A percentile compares a stretch with the other conserved stretches of the same genome.
phyloP scores from a whole-genome alignment of 2,329 filamentous ascomycete genomes.

The Ceratocystis diversiconidia region DNA sequence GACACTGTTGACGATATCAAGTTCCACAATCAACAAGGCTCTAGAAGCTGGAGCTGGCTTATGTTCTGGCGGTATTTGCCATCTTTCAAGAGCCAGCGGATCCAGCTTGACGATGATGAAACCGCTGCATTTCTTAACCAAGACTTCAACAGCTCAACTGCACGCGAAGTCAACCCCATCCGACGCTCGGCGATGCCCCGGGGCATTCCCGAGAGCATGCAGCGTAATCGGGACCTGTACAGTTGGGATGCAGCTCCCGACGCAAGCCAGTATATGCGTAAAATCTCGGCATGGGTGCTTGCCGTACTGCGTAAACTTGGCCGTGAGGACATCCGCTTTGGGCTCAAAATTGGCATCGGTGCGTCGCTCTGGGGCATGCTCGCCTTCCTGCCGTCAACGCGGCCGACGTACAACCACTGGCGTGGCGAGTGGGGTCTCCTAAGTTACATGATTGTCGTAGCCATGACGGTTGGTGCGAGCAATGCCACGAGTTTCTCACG shows the following conservation, averaged over 20 bases:
- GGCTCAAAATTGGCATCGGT: slow-evolving; percentile 83
- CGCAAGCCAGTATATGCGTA: slow-evolving; percentile 31
- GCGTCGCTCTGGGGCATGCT: slow-evolving; percentile 80
- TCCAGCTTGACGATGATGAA: slow-evolving; percentile 16
- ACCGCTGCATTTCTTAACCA: slow-evolving; percentile 12
- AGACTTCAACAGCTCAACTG: background rate
- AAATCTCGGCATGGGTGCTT: slow-evolving; percentile 33
- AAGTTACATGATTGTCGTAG: slow-evolving; percentile 95
- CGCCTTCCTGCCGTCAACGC: slow-evolving; percentile 65
- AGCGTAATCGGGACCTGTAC: slow-evolving; percentile 38
- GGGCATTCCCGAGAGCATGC: slow-evolving; percentile 42
- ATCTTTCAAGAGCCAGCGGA: slow-evolving; percentile 18
- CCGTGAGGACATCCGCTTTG: slow-evolving; percentile 54
- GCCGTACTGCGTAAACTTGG: slow-evolving; percentile 34
- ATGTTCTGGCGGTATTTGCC: slow-evolving; percentile 51
- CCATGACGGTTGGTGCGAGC: slow-evolving; percentile 90
- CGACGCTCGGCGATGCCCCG: slow-evolving; percentile 32
- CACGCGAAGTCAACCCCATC: slow-evolving; percentile 17
- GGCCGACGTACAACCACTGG: slow-evolving; percentile 74
- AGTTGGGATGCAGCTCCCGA: slow-evolving; percentile 42
- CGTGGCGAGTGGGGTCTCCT: slow-evolving; percentile 92
- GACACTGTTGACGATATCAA: slow-evolving; percentile 67
- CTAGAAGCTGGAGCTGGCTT: slow-evolving; percentile 75
- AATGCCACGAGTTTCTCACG: slow-evolving; percentile 84
- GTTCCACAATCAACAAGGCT: slow-evolving; percentile 25